These are phyloP conservation scores for Acacia concinna DNA, from an alignment of 331 rosid genomes.

Conservation along the genomic window DNA sequence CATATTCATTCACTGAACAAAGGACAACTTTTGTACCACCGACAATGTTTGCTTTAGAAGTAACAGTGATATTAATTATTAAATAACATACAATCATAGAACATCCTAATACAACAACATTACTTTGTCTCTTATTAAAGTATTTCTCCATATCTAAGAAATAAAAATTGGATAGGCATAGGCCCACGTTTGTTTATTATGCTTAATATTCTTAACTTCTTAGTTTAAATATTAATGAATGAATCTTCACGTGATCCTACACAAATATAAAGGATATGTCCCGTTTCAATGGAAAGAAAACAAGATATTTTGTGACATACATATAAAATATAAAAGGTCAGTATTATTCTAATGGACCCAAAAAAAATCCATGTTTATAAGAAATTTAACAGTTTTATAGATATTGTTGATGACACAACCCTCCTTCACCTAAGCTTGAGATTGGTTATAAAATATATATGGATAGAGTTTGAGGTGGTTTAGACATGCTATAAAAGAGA, in stretches of 20 bases:
- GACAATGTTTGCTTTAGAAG: conserved; percentile 36
- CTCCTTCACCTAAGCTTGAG: no score
- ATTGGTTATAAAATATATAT: no score
- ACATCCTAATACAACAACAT: conserved; percentile 22
- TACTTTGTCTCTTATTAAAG: not conserved
- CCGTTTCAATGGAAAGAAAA: not conserved
- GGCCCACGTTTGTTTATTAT: conserved; percentile 19
- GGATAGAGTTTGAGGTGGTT: no score
- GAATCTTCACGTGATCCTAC: conserved; percentile 33
- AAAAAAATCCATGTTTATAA: no score
- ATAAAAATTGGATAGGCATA: conserved; percentile 1
- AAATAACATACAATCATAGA: not conserved
- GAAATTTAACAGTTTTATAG: no score
- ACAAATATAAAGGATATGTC: not conserved
- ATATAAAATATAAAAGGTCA: not conserved
- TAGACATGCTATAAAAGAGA: no score
- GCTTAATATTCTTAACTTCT: not conserved
- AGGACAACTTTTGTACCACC: conserved; percentile 35
- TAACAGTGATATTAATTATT: not conserved
- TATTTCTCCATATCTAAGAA: not conserved
- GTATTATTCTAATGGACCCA: not conserved
- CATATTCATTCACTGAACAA: conserved; percentile 25
- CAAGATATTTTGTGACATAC: not conserved
- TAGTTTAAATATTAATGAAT: not conserved
- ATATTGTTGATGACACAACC: no score